Evolutionary conservation across 352 stramenopile species (phyloP).

Genomic region (Blastocystis sp.): DNA sequence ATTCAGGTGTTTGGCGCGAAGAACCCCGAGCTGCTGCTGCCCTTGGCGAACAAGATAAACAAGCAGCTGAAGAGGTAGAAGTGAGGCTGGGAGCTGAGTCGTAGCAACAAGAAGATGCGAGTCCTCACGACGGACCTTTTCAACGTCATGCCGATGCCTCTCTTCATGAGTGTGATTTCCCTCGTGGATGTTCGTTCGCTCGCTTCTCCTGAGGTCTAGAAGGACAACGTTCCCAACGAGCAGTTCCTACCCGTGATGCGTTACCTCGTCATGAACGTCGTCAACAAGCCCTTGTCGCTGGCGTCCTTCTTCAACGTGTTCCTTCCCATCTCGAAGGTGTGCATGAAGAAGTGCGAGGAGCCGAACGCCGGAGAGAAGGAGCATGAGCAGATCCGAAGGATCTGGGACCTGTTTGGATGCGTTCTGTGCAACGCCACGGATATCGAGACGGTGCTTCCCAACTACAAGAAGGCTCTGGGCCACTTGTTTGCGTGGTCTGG

Average conservation of each 20-base stretch:
- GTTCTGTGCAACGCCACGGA: neutral
- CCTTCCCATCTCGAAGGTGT: constrained; percentile 10
- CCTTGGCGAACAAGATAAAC: neutral
- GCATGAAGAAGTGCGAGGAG: neutral
- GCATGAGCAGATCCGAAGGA: neutral
- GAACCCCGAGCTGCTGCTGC: neutral
- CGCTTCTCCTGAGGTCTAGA: neutral
- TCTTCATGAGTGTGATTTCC: neutral
- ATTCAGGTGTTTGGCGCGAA: neutral
- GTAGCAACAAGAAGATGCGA: neutral
- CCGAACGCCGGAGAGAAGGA: neutral
- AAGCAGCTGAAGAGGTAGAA: neutral
- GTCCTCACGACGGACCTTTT: neutral
- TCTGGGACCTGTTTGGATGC: neutral
- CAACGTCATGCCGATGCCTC: neutral
- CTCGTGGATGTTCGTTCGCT: neutral
- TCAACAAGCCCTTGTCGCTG: neutral
- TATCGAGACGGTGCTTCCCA: neutral
- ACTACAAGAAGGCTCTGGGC: constrained; percentile 19
- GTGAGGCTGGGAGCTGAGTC: neutral
- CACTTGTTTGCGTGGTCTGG: neutral
- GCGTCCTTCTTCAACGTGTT: neutral
- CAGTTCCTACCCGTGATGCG: neutral
- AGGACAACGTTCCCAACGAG: neutral
- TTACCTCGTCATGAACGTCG: neutral